A percentile compares a stretch with the other conserved stretches of the same genome.
Evolutionary conservation across 129 eudicot species (phyloP).

Genomic region (Flaveria ramosissima): DNA sequence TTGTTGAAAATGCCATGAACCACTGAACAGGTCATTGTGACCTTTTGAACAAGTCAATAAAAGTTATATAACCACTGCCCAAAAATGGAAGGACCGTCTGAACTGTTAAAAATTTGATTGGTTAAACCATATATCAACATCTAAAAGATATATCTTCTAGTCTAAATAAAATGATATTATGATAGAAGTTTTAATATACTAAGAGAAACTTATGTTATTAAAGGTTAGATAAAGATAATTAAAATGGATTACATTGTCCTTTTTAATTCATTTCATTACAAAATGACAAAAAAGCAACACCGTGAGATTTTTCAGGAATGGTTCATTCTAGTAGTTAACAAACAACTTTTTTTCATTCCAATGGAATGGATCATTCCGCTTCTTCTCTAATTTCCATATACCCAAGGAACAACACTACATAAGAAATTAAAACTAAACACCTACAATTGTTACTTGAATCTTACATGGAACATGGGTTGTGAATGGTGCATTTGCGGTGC

Average conservation of each 20-base stretch:
- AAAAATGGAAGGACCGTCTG: not conserved
- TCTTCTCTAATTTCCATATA: not conserved
- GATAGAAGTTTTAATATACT: not conserved
- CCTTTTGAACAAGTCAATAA: not conserved
- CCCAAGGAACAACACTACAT: not conserved
- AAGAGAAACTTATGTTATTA: not conserved
- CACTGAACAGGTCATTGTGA: not conserved
- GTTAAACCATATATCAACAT: not conserved
- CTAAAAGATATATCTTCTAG: not conserved
- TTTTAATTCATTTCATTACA: not conserved
- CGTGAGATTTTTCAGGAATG: not conserved
- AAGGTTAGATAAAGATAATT: not conserved
- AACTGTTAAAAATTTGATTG: not conserved
- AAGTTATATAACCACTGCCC: not conserved
- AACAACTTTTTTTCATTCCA: not conserved
- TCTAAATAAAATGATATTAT: not conserved
- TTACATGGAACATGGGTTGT: slow-evolving; percentile 78
- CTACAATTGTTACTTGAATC: slow-evolving; percentile 21
- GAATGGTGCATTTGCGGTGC: slow-evolving; percentile 76
- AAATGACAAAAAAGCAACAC: not conserved
- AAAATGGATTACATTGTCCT: not conserved
- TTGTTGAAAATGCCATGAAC: not conserved
- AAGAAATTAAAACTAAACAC: slow-evolving; percentile 15
- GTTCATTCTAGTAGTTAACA: slow-evolving; percentile 4
- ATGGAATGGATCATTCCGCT: not conserved